A percentile compares a stretch with the other conserved stretches of the same genome.
These are phyloP conservation scores for Carnegiea gigantea DNA, from an alignment of 179 eudicot genomes.

Conservation along the genomic window DNA sequence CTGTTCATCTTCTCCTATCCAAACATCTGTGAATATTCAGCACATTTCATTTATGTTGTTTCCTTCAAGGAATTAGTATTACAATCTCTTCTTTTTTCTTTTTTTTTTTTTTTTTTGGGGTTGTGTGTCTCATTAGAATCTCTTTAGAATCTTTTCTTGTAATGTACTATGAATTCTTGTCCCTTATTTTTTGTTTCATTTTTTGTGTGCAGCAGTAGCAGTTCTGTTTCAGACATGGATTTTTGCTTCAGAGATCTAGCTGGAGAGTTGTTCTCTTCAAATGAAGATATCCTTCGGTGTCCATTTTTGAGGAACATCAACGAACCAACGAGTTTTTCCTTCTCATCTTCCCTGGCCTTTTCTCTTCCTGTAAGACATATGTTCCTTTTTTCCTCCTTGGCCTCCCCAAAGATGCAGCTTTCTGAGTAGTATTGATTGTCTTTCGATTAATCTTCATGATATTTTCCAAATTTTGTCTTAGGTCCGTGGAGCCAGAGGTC, in stretches of 20 bases:
- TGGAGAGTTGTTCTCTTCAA: slow-evolving; percentile 48
- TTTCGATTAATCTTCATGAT: neutral
- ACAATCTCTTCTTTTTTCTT: neutral
- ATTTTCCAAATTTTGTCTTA: slow-evolving; percentile 18
- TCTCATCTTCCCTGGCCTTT: slow-evolving; percentile 44
- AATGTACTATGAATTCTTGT: neutral
- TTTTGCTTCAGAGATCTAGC: slow-evolving; percentile 45
- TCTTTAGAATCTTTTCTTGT: neutral
- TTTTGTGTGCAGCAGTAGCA: slow-evolving; percentile 24
- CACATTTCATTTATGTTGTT: neutral
- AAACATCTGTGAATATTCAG: neutral
- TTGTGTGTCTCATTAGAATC: neutral
- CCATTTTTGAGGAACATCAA: slow-evolving; percentile 90
- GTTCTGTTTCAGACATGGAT: slow-evolving; percentile 49
- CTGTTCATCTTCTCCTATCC: neutral
- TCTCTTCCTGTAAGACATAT: slow-evolving; percentile 28
- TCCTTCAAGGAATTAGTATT: neutral
- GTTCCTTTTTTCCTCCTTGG: too few relatives aligned
- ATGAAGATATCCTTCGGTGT: slow-evolving; percentile 57
- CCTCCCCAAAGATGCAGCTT: neutral
- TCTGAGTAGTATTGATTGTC: neutral
- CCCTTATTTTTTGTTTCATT: neutral
- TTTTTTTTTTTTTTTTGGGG: too few relatives aligned
- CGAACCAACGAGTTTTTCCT: slow-evolving; percentile 81
- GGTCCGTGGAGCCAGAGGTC: slow-evolving; percentile 79